Conservation (phyloP, 2,329 filamentous ascomycete species). For the Microdochium nivale region DNA sequence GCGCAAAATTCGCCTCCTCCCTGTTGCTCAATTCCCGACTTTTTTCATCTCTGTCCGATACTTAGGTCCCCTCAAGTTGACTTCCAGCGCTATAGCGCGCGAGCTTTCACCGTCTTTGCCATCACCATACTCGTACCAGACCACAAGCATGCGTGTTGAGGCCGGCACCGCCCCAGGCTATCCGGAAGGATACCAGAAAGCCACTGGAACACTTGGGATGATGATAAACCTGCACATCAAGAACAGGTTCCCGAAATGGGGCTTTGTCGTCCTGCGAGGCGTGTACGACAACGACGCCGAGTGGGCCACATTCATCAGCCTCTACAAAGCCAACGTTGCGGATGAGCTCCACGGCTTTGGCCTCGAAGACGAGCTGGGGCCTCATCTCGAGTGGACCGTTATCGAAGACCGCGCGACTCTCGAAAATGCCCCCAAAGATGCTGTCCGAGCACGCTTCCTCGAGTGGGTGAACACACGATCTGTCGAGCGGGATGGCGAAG, state of each 20-base stretch:
- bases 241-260: not conserved
- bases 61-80: too few relatives aligned
- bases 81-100: too few relatives aligned
- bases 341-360: not conserved
- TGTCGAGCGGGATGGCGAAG: constrained; percentile 7
- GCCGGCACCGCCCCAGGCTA: too few relatives aligned
- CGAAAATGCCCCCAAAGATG: constrained; percentile 4
- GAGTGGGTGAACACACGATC: constrained; percentile 45
- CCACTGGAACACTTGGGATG: too few relatives aligned
- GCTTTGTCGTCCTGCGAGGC: not conserved
- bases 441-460: constrained; percentile 31
- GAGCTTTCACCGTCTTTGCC: too few relatives aligned
- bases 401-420: constrained; percentile 3
- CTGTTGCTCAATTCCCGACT: too few relatives aligned
- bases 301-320: not conserved
- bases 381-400: constrained; percentile 35
- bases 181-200: too few relatives aligned
- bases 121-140: too few relatives aligned
- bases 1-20: too few relatives aligned
- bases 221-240: too few relatives aligned
- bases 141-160: too few relatives aligned
- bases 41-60: too few relatives aligned
- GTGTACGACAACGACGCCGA: not conserved
- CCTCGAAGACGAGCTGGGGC: not conserved
- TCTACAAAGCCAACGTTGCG: not conserved